Evolutionary conservation across 768 basidiomycete species (phyloP), one percentile per base, ranked within the genome.

Genomic region (Macrolepiota dolichaula): DNA sequence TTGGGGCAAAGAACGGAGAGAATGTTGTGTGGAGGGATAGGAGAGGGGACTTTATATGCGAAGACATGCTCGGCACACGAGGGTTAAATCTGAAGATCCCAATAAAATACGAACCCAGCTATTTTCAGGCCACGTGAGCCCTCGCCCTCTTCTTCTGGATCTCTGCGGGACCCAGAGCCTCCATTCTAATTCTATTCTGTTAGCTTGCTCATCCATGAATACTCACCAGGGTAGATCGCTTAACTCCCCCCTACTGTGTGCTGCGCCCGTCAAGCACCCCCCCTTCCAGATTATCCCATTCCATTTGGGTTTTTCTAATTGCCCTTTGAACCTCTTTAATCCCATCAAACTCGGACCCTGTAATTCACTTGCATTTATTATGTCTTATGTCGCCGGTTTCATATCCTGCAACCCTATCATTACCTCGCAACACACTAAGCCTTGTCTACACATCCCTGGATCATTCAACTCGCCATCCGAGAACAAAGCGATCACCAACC

Each of bases 41-140:
- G 87, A 76, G 67, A 87, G 55, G 60, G 61, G 40, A 37, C 63
- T 77, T 74, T 75, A 76, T 76, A 76, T 64, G 69, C 63, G 66
- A 70, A 70, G 69, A 68, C 75, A 73, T 74, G 75, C 72, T 70
- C 66, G 68, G 71, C 63, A 72, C 75, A 75, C 72, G 76, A 77
- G 76, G 74, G 71, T 49, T 65, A 66, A 46, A 55, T 53, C 50
- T 55, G 56, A 11, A 61, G 59, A 60, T 60, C 59, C n/a, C n/a
- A n/a, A n/a, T n/a, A 47, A 17, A 54, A 54, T 32, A 1, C 25
- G 40, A 42, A 29, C 36, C 6, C 2, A 27, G 15, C 40, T 55
- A 44, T 25, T 52, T 51, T 42, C 50, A 37, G 57, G 13, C 12
- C 57, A 59, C 57, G 57, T 59, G 49, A 59, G 37, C 25, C 22